Evolutionary conservation across 345 rosid genomes (phyloP), one percentile per base, ranked within the genome.

Genomic region (Salix exigua): DNA sequence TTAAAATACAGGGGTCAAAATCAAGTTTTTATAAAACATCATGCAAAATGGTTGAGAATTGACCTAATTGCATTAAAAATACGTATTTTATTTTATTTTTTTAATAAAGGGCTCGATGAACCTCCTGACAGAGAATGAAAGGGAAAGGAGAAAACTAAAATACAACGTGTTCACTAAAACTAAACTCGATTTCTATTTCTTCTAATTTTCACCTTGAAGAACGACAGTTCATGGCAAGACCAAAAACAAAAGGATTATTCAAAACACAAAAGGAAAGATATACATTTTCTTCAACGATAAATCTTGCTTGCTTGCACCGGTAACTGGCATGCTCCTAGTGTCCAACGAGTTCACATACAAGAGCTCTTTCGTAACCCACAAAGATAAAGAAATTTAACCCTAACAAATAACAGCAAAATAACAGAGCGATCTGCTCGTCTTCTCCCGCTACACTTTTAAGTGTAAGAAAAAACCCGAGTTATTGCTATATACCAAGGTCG

Each of bases 401-500:
- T 40, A 40, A 67, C 25, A 61, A 63, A 25, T 60, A 42, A 68
- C 18, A 40, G 37, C 35, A 16, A 18, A 55, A 48, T 40, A 71
- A 48, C 50, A 10, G 60, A 58, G 19, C n/a, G 26, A 66, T 53
- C 12, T 21, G 68, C 23, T 66, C 38, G 17, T 26, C 67, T 37
- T 55, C 60, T 53, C 62, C 55, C 38, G 28, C 60, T 21, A 16
- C 70, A 19, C 14, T 48, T 0, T 11, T n/a, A 11, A 3, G 17
- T 14, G n/a, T 19, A 8, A 25, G 14, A 14, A 58, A 1, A 2
- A 1, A 0, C 63, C 63, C 28, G 28, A 68, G 67, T 83, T 80
- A 91, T 75, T 86, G 91, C 70, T 93, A 92, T 73, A 86, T 12
- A 60, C 89, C 83, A n/a, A 93, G 78, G 69, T 93, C 99, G 17